phyloP scores from a whole-genome alignment of 2,329 filamentous ascomycete species.

The Talaromyces sp. region DNA sequence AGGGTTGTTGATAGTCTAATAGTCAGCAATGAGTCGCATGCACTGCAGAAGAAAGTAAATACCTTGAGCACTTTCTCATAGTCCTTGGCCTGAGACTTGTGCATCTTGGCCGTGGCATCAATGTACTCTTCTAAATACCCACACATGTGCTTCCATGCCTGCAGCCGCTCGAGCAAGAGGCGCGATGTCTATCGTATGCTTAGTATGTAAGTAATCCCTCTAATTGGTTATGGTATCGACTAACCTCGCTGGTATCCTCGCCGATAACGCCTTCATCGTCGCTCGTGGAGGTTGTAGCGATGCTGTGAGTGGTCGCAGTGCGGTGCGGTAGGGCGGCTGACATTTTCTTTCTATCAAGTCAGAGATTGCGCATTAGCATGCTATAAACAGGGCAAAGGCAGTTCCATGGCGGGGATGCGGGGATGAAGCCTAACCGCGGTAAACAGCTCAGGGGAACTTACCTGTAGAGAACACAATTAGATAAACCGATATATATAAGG shows the following conservation, averaged over 20 bases:
- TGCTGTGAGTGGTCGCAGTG: constrained; percentile 29
- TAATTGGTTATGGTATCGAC: constrained; percentile 20
- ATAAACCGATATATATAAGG: neutral
- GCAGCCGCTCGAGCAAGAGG: constrained; percentile 80
- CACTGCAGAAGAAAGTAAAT: constrained; percentile 19
- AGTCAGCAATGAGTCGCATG: constrained; percentile 16
- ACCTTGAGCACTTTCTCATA: constrained; percentile 93
- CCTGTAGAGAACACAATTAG: neutral
- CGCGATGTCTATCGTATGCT: constrained; percentile 61
- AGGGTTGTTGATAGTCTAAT: constrained; percentile 76
- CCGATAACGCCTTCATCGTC: constrained; percentile 44
- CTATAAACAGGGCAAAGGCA: neutral
- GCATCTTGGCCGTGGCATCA: constrained; percentile 77
- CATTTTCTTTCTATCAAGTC: constrained; percentile 6
- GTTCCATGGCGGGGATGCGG: constrained; percentile 3
- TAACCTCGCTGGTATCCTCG: constrained; percentile 44
- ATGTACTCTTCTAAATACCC: constrained; percentile 91
- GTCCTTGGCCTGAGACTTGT: constrained; percentile 83
- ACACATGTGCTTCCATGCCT: constrained; percentile 94
- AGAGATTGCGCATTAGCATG: neutral
- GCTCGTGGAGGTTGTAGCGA: constrained; percentile 34
- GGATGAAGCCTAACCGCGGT: constrained; percentile 1
- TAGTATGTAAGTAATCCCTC: neutral
- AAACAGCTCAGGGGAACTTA: neutral
- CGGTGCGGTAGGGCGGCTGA: constrained; percentile 33